Conservation (phyloP, 2,329 filamentous ascomycete species). For the Xylaria sp. region DNA sequence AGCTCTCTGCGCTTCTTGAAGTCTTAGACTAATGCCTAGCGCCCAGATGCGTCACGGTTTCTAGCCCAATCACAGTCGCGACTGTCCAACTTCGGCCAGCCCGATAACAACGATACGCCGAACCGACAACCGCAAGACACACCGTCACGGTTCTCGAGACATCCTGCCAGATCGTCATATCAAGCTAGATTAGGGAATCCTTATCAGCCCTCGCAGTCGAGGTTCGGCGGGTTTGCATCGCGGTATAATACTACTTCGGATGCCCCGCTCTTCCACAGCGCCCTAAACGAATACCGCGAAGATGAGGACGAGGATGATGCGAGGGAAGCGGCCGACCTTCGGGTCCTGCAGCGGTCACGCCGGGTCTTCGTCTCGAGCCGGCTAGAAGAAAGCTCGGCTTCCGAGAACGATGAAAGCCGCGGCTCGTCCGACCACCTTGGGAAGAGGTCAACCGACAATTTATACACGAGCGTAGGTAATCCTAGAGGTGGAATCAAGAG, state of each 20-base stretch:
- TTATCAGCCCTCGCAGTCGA: constrained; percentile 73
- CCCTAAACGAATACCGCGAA: constrained; percentile 86
- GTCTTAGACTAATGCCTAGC: constrained; percentile 22
- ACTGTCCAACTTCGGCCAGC: constrained; percentile 71
- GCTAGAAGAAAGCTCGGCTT: constrained; percentile 82
- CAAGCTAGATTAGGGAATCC: constrained; percentile 63
- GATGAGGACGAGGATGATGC: constrained; percentile 94
- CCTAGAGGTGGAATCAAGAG: constrained; percentile 60
- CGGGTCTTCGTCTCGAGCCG: constrained; percentile 84
- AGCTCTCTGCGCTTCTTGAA: not conserved
- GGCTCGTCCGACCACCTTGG: constrained; percentile 57
- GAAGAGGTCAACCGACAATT: constrained; percentile 47
- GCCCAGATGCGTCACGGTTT: constrained; percentile 89
- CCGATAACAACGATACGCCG: constrained; percentile 49
- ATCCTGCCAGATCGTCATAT: constrained; percentile 36
- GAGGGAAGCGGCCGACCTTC: constrained; percentile 91
- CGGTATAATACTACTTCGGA: constrained; percentile 72
- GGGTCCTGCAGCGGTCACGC: constrained; percentile 86
- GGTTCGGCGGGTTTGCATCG: constrained; percentile 84
- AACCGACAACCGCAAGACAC: constrained; percentile 38
- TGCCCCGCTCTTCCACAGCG: constrained; percentile 92
- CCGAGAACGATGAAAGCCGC: constrained; percentile 70
- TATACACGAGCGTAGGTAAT: constrained; percentile 16
- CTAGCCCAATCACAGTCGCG: constrained; percentile 95
- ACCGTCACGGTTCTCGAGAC: constrained; percentile 33